Evolutionary conservation across 768 basidiomycete species (phyloP), one percentile per base, ranked within the genome.

Genomic region (Artomyces pyxidatus): DNA sequence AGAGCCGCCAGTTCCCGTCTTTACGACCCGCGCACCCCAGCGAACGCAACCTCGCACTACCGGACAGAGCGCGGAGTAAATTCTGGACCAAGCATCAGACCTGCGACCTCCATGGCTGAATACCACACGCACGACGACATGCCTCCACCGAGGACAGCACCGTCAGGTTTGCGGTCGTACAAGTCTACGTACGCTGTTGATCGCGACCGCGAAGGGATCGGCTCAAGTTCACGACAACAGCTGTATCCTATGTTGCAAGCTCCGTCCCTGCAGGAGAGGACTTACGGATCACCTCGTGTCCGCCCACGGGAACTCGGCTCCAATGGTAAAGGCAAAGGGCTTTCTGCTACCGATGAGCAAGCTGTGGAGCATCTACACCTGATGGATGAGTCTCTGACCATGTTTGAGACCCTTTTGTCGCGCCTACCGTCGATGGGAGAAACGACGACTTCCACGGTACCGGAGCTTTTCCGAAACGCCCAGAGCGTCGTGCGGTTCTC

Each of bases 351-450:
- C 25, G 46, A 55, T 37, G 47, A 59, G 37, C 52, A 55, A 25
- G 51, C 62, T 23, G 47, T 63, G 3, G 85, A 89, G 55, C 88
- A 89, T 56, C 70, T 78, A 1, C 69, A 74, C n/a, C 65, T 91
- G 39, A 80, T 90, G 75, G 56, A 80, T 19, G 86, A 90, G 37
- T 76, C 81, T 16, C 65, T 90, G 12, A 61, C 67, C 4, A 77
- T 84, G 71, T 88, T 91, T 54, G 85, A 89, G 61, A 66, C 73
- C 2, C 75, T 84, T 22, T 65, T 89, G 1, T 64, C 72, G 19
- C 80, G 83, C 42, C 62, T 83, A 11, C 75, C 80, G 0, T 64
- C 64, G 7, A 69, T 68, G 64, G 64, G 65, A 4, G 62, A 67
- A 29, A 69, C 68, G 9, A 63, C 61, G 11, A 67, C 73, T 6